Conservation (phyloP, 495 filamentous ascomycete genomes). For the Neurospora intermedia region DNA sequence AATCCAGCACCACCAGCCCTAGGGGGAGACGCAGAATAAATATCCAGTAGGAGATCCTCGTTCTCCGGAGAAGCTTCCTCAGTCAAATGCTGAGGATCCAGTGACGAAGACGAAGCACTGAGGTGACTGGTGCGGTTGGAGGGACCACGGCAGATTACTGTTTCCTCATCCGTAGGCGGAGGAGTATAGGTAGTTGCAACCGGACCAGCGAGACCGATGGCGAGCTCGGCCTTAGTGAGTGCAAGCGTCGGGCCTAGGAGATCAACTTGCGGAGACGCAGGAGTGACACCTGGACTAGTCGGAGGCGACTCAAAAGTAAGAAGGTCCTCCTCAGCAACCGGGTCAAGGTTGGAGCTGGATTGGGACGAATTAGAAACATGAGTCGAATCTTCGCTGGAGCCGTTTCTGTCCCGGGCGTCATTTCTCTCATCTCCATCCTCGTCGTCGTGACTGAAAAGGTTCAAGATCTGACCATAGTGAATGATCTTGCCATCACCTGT, state of each 20-base stretch:
- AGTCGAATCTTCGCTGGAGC: background rate
- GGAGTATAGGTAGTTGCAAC: background rate
- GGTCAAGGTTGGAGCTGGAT: background rate
- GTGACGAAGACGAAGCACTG: background rate
- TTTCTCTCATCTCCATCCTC: slow-evolving; percentile 7
- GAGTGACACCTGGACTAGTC: background rate
- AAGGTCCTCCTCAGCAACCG: background rate
- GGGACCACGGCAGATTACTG: background rate
- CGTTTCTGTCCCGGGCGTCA: background rate
- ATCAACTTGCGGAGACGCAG: background rate
- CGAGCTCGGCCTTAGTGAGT: background rate
- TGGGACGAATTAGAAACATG: background rate
- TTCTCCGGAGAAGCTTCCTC: background rate
- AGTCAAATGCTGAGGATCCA: background rate
- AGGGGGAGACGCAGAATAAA: background rate
- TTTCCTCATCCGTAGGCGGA: background rate
- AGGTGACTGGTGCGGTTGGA: background rate
- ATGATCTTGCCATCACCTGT: slow-evolving; percentile 18
- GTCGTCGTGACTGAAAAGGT: slow-evolving; percentile 20
- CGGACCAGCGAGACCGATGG: background rate
- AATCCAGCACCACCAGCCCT: background rate
- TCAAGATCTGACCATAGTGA: slow-evolving; percentile 24
- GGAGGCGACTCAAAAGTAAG: background rate
- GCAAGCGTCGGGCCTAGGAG: background rate
- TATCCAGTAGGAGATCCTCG: background rate